Evolutionary conservation across 2,329 filamentous ascomycete genomes (phyloP), one percentile per base, ranked within the genome.

Genomic region (Trichoderma oligosporum): DNA sequence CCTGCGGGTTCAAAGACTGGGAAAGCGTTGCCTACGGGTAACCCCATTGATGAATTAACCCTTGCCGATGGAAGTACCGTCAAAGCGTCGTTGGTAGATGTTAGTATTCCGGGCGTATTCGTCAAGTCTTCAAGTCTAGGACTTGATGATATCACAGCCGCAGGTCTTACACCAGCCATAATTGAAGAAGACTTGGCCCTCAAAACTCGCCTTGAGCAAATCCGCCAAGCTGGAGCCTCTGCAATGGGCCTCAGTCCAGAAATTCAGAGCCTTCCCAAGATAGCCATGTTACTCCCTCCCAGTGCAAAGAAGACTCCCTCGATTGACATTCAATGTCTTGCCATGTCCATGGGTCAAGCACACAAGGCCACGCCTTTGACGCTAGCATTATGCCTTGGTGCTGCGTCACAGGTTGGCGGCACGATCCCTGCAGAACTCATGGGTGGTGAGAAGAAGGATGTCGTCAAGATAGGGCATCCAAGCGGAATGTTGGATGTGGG

Each of bases 1-100:
- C 85, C 86, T 0, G 82, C 78, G 8, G 85, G 85, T 0, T 82
- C 83, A 8, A 83, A 82, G 65, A 89, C 86, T 0, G 83, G 84
- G 2, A 80, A 61, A 22, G 67, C 67, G 5, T 62, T 73, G 0
- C 71, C 71, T 0, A 88, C 85, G 0, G 83, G 83, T 0, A 80
- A 78, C 36, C 65, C 71, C 0, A 65, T 78, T 0, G 83, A 88
- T 64, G 65, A 52, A 0, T 71, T 88, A 14, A 71, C 76, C 0
- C 49, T 72, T 3, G 47, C 62, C 0, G 68, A 68, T 11, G 67
- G 67, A 3, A 63, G 56, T 7, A 75, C 73, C 0, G 67, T 83
- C 4, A 62, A 67, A 3, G 81, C 77, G 0, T 85, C 82, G 0
- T 81, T 85, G 24, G 76, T 87, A 1, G 86, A 88, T 60, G 82